Base-by-base conservation (phyloP, 305 asterid genomes). In the Salvia sclarea region DNA sequence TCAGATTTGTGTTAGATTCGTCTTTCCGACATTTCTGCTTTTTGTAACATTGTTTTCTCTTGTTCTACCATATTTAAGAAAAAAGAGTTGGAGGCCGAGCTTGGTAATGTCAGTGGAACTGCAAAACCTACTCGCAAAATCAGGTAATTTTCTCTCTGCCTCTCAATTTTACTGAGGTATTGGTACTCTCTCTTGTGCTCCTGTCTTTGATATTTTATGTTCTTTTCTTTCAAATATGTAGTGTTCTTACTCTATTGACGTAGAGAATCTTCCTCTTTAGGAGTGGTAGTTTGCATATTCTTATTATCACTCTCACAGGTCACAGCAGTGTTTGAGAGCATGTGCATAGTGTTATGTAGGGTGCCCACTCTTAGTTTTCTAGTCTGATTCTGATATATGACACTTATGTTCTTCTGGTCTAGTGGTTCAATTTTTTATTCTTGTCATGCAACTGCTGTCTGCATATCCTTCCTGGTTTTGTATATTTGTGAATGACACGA, bases 81-180 rank as follows among this genome's bases (percentile, higher is more conserved):
- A 92, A 92, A 92, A 92, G 98, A 92, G 84, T 77, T 95, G 88
- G 97, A 95, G 79, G 96, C 95, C 25, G 99, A 95, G 81, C 87
- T 95, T 68, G 88, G 85, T 64, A 92, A 92, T 82, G 99, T 92
- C 71, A 80, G 79, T n/a, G 99, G 95, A 76, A 69, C 45, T 59
- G 96, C 96, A 48, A 95, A 86, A 79, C 98, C 97, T 8, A 86
- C 92, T 22, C 96, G 97, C 63, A 92, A 95, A 83, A 92, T 95
- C 77, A 88, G 99, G 98, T 95, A 69, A 35, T 9, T 70, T 71
- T 68, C 68, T 44, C 53, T 44, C 62, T 65, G n/a, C 37, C 50
- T 62, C 30, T 14, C 48, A 4, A 17, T 1, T 22, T 3, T 21
- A 12, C 8, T 1, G 24, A 22, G 43, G 38, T 58, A 45, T 20